Evolutionary conservation across 2,329 filamentous ascomycete species (phyloP).

Genomic region (Coniella vitis): DNA sequence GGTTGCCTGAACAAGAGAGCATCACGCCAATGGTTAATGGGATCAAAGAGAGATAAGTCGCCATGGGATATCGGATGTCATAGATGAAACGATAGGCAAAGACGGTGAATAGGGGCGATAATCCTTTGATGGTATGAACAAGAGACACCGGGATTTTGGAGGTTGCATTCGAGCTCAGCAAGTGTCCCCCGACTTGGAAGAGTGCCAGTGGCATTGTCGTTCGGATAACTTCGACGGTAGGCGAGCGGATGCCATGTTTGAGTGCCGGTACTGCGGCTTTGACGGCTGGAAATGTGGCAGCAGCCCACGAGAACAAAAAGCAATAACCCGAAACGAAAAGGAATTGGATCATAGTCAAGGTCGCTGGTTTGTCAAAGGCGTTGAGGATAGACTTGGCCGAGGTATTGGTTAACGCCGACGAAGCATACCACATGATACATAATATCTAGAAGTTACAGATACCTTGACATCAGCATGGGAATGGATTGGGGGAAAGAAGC

Average conservation of each 20-base stretch:
- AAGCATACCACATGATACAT: conserved; percentile 89
- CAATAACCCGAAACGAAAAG: conserved; percentile 87
- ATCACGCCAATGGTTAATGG: conserved; percentile 92
- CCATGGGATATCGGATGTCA: conserved; percentile 76
- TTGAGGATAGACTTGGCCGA: conserved; percentile 97
- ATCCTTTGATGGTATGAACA: conserved; percentile 96
- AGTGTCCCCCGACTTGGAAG: conserved; percentile 90
- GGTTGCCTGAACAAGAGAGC: conserved; percentile 85
- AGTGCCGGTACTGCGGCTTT: conserved; percentile 69
- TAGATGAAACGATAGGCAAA: conserved; percentile 86
- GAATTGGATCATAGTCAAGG: conserved; percentile 89
- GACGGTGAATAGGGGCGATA: conserved; percentile 93
- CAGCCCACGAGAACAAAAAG: conserved; percentile 69
- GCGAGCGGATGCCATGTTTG: conserved; percentile 74
- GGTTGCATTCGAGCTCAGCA: conserved; percentile 89
- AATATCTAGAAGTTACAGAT: conserved; percentile 55
- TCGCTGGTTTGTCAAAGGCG: conserved; percentile 82
- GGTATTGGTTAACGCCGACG: conserved; percentile 92
- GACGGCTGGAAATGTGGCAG: conserved; percentile 63
- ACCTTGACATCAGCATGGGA: conserved; percentile 22
- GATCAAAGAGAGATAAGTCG: conserved; percentile 85
- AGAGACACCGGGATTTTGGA: conserved; percentile 92
- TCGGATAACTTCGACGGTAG: conserved; percentile 72
- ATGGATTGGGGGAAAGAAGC: conserved; percentile 1
- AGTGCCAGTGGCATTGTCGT: conserved; percentile 86